Evolutionary conservation across 73 alveolate species (phyloP).

Genomic region (Paramecium sonneborni): DNA sequence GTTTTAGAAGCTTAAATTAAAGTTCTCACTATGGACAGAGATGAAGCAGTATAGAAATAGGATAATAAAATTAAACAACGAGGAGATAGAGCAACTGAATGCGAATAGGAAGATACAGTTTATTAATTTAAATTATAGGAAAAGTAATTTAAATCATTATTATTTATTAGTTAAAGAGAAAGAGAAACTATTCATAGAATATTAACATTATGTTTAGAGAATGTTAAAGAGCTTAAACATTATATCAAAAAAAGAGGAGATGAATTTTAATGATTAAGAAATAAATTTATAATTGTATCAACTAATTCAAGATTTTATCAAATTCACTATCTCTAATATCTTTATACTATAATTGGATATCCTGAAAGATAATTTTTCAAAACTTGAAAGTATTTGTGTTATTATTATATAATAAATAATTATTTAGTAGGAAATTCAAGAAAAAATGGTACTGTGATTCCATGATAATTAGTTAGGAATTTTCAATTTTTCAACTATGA

Average conservation of each 20-base stretch:
- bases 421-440: neutral
- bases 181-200: slow-evolving; percentile 47
- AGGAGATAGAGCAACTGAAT: slow-evolving; percentile 33
- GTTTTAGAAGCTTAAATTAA: slow-evolving; percentile 26
- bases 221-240: slow-evolving; percentile 45
- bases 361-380: neutral
- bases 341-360: no score
- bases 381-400: neutral
- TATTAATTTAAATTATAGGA: slow-evolving; percentile 16
- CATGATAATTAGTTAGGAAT: slow-evolving; percentile 29
- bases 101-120: slow-evolving; percentile 28
- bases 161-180: neutral
- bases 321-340: neutral
- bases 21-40: slow-evolving; percentile 42
- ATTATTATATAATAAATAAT: neutral
- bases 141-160: neutral
- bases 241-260: slow-evolving; percentile 49
- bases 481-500: slow-evolving; percentile 16
- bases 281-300: neutral
- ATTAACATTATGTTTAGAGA: slow-evolving; percentile 16
- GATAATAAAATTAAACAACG: neutral
- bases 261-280: neutral
- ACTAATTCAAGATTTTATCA: slow-evolving; percentile 3
- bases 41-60: neutral
- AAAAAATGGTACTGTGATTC: neutral